A percentile compares a stretch with the other conserved stretches of the same genome.
phyloP scores from a whole-genome alignment of 768 basidiomycete species.

The Panaeolus papilionaceus region DNA sequence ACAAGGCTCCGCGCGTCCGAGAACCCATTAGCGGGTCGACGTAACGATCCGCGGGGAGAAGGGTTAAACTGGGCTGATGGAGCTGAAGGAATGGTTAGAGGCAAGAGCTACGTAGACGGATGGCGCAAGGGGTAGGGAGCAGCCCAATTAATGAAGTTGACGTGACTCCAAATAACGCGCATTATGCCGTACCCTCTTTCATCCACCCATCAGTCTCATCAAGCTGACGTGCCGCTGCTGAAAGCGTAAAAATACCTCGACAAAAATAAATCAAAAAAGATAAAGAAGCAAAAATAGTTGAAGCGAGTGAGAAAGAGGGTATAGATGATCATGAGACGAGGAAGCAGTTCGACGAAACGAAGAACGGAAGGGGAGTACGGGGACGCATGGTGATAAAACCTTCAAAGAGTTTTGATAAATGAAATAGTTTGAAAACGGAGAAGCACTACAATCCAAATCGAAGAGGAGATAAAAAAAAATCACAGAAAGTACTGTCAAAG shows the following conservation, averaged over 20 bases:
- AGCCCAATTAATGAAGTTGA: background rate
- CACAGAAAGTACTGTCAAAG: constrained; percentile 2
- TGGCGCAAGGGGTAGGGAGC: background rate
- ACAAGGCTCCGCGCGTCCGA: constrained; percentile 14
- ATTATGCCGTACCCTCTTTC: background rate
- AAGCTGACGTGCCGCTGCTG: background rate
- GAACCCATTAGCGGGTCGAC: constrained; percentile 1
- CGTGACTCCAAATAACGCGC: background rate
- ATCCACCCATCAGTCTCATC: background rate
- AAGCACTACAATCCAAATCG: constrained; percentile 10
- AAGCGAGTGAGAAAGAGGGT: background rate
- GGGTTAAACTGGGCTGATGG: background rate
- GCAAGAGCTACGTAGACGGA: background rate
- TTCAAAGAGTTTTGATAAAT: constrained; percentile 7
- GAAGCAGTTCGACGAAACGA: background rate
- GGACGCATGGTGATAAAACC: background rate
- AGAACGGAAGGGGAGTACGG: background rate
- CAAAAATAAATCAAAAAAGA: background rate
- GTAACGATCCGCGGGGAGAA: constrained; percentile 14
- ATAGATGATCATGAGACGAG: background rate
- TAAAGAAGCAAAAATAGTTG: constrained; percentile 4
- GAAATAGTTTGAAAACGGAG: constrained; percentile 12
- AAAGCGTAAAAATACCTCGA: constrained; percentile 4
- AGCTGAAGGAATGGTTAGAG: background rate
- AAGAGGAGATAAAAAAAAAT: background rate